Percentiles rank a stretch among this genome's conserved stretches.
Evolutionary conservation across 75 land plant species (phyloP).

Genomic region (Sequoiadendron giganteum): DNA sequence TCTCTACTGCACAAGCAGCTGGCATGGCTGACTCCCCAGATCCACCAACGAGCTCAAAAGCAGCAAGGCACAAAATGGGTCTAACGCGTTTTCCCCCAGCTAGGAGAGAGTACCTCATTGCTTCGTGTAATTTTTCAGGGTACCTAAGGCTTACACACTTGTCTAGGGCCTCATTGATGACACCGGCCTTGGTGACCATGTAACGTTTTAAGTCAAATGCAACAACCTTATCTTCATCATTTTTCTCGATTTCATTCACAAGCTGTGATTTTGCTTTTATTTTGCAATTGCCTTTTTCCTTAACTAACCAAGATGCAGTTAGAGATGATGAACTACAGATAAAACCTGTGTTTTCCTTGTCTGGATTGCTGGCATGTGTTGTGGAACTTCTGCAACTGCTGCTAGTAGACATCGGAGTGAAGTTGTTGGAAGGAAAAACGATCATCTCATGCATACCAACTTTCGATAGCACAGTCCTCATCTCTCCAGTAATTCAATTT

Average conservation of each 20-base stretch:
- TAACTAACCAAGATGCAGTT: background rate
- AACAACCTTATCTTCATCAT: background rate
- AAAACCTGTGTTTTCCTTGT: background rate
- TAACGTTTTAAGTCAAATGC: background rate
- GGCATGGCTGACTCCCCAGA: conserved; percentile 38
- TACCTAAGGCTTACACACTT: conserved; percentile 38
- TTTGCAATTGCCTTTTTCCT: background rate
- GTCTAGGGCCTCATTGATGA: conserved; percentile 54
- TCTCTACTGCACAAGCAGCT: conserved; percentile 62
- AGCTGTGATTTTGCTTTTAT: background rate
- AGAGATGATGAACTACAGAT: background rate
- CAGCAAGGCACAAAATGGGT: conserved; percentile 50
- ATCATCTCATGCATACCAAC: background rate
- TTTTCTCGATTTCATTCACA: background rate
- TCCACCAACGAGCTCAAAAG: conserved; percentile 61
- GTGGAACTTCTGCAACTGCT: background rate
- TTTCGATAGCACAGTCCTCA: background rate
- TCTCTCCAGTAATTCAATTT: background rate
- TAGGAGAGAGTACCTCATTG: conserved; percentile 81
- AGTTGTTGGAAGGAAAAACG: background rate
- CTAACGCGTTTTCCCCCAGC: conserved; percentile 77
- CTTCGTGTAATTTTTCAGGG: conserved; percentile 52
- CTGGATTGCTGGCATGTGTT: background rate
- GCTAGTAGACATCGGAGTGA: background rate
- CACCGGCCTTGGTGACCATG: background rate